phyloP scores from a whole-genome alignment of 495 filamentous ascomycete genomes.

The Talaromyces adpressus region DNA sequence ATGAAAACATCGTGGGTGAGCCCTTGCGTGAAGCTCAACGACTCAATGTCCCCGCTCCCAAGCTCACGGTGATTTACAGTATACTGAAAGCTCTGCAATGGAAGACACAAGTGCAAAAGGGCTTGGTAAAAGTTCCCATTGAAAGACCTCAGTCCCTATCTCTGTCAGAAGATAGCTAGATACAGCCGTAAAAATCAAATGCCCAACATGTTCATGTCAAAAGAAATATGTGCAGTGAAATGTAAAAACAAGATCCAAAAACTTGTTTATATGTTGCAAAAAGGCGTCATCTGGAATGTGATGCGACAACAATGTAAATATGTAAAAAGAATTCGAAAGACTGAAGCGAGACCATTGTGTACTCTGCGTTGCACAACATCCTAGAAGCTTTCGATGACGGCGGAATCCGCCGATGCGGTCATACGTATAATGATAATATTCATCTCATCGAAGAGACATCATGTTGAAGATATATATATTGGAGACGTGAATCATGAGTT shows the following conservation, averaged over 20 bases:
- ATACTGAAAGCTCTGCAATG: constrained; percentile 36
- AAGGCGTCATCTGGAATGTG: not conserved
- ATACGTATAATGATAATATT: not conserved
- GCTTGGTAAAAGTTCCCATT: not conserved
- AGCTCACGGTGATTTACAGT: constrained; percentile 33
- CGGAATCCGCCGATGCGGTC: not conserved
- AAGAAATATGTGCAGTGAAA: not conserved
- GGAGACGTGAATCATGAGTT: constrained; percentile 5
- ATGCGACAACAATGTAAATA: not conserved
- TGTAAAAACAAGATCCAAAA: not conserved
- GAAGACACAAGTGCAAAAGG: constrained; percentile 27
- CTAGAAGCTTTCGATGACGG: not conserved
- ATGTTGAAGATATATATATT: not conserved
- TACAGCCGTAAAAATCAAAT: not conserved
- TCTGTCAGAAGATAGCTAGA: constrained; percentile 5
- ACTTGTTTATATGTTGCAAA: not conserved
- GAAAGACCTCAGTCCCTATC: constrained; percentile 4
- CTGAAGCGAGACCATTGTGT: not conserved
- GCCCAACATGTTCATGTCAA: not conserved
- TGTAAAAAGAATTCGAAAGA: not conserved
- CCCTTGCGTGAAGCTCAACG: constrained; percentile 39
- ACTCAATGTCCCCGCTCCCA: constrained; percentile 34
- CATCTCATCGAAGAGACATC: not conserved
- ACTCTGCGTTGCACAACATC: not conserved
- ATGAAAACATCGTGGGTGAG: constrained; percentile 47